These are phyloP conservation scores for Verbascum thapsus DNA, from an alignment of 257 asterid genomes.

Conservation along the genomic window DNA sequence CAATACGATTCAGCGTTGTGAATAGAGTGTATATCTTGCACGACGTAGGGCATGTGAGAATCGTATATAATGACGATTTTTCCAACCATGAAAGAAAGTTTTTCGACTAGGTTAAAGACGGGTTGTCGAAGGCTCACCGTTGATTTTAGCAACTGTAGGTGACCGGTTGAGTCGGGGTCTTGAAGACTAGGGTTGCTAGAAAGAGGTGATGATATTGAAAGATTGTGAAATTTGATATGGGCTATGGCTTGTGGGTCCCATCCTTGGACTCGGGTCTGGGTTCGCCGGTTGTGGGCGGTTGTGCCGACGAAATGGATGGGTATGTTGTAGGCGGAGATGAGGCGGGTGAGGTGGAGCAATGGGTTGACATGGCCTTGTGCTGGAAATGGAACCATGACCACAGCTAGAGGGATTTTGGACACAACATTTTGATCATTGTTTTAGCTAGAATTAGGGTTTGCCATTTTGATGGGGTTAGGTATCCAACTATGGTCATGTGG, in stretches of 20 bases:
- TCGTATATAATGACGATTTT: conserved; percentile 39
- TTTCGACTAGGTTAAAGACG: conserved; percentile 1
- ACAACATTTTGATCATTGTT: too few relatives aligned
- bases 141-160: conserved; percentile 32
- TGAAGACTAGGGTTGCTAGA: conserved; percentile 27
- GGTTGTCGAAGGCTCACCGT: conserved; percentile 37
- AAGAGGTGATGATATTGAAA: conserved; percentile 26
- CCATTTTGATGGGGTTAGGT: not conserved
- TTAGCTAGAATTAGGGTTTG: too few relatives aligned
- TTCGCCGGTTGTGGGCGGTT: conserved; percentile 24
- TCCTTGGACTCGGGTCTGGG: conserved; percentile 21
- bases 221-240: conserved; percentile 24
- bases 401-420: too few relatives aligned
- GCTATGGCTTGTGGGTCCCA: conserved; percentile 22
- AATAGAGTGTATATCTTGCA: conserved; percentile 28
- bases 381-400: conserved; percentile 31
- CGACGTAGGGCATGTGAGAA: conserved; percentile 33
- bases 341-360: conserved; percentile 29
- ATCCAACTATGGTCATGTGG: not conserved
- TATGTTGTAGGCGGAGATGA: conserved; percentile 22
- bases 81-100: not conserved
- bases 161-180: conserved; percentile 25
- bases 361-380: conserved; percentile 37
- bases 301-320: conserved; percentile 28
- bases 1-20: conserved; percentile 32